A percentile compares a stretch with the other conserved stretches of the same genome.
Evolutionary conservation across 306 rosid genomes (phyloP).

Genomic region (Urtica urens): DNA sequence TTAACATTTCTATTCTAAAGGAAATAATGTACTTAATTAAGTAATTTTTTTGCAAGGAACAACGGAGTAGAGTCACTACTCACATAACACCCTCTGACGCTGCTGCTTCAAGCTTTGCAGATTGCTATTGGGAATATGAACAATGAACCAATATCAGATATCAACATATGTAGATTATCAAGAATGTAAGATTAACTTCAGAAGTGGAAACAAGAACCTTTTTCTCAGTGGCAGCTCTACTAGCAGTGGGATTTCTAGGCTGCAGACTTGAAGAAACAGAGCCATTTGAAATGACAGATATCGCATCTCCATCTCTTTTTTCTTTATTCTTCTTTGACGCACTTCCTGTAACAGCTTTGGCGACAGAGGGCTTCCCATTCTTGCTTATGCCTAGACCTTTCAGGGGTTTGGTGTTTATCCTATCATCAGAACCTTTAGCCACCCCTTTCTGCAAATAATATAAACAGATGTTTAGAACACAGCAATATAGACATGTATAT

Average conservation of each 20-base stretch:
- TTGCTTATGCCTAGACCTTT: conserved; percentile 45
- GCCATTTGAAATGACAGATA: conserved; percentile 57
- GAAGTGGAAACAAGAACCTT: conserved; percentile 44
- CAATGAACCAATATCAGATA: conserved; percentile 24
- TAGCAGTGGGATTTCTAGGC: conserved; percentile 42
- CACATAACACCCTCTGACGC: conserved; percentile 43
- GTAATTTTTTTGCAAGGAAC: no score
- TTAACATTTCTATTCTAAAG: no score
- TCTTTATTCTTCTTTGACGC: conserved; percentile 38
- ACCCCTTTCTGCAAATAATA: conserved; percentile 37
- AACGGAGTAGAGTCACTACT: conserved; percentile 19
- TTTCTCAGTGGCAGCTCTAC: conserved; percentile 31
- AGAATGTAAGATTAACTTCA: conserved; percentile 20
- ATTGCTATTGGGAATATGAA: conserved; percentile 40
- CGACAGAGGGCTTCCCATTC: conserved; percentile 36
- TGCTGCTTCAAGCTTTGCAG: conserved; percentile 58
- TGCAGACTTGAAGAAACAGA: conserved; percentile 28
- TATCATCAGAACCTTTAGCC: conserved; percentile 22
- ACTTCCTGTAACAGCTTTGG: conserved; percentile 28
- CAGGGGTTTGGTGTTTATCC: conserved; percentile 26
- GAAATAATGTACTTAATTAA: no score
- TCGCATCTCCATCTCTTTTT: conserved; percentile 39
- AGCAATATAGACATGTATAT: no score
- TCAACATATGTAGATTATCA: conserved; percentile 3
- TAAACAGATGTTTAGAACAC: no score